These are phyloP conservation scores for Pyrenochaeta sp. DNA, from an alignment of 2,329 filamentous ascomycete species.

Conservation along the genomic window DNA sequence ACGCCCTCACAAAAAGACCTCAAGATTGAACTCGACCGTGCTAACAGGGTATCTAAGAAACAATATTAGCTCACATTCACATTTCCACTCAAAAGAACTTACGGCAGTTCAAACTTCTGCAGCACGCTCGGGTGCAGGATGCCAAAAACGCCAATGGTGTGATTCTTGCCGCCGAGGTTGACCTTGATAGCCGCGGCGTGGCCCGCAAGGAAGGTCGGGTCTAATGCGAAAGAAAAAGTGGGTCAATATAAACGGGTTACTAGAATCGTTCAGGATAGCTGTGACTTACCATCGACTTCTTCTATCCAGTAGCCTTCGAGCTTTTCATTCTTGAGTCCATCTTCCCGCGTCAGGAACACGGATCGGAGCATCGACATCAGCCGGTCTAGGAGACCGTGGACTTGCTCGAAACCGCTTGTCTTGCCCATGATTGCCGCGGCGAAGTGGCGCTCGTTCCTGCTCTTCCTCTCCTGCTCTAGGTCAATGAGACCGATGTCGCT, in stretches of 20 bases:
- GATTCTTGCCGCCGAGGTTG: conserved; percentile 74
- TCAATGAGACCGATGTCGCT: conserved; percentile 95
- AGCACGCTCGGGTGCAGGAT: conserved; percentile 92
- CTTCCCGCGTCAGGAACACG: conserved; percentile 78
- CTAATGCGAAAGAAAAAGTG: conserved; percentile 43
- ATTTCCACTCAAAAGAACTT: conserved; percentile 36
- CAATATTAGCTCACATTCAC: conserved; percentile 28
- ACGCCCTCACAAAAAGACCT: conserved; percentile 76
- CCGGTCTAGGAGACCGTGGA: conserved; percentile 92
- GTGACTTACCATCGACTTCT: conserved; percentile 75
- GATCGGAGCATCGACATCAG: conserved; percentile 90
- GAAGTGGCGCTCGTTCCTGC: conserved; percentile 90
- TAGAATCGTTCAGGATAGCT: background rate
- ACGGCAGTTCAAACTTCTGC: conserved; percentile 91
- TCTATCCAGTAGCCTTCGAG: conserved; percentile 89
- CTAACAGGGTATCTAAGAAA: conserved; percentile 80
- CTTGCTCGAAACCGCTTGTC: conserved; percentile 91
- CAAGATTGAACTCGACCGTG: conserved; percentile 92
- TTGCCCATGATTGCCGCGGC: conserved; percentile 96
- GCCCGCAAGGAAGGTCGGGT: conserved; percentile 89
- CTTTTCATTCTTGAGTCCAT: conserved; percentile 64
- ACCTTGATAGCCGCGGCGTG: conserved; percentile 87
- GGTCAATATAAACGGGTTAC: too few species aligned
- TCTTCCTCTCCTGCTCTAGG: conserved; percentile 78
- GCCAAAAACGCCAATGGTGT: conserved; percentile 86